Evolutionary conservation across 352 stramenopile genomes (phyloP).

Genomic region (Phytophthora pini): DNA sequence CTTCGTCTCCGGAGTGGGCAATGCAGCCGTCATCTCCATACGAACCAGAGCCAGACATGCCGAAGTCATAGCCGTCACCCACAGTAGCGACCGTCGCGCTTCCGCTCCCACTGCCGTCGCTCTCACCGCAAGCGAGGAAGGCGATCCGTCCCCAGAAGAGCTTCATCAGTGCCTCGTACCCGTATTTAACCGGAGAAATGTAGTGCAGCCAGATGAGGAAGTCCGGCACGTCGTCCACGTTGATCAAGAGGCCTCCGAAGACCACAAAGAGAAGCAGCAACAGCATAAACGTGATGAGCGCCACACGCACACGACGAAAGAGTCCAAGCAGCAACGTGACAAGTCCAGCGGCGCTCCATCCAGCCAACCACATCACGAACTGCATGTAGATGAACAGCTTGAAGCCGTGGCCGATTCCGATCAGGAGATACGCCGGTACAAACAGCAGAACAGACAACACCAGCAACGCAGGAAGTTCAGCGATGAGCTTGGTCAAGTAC

Average conservation of each 20-base stretch:
- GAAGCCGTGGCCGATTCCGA: slow-evolving; percentile 48
- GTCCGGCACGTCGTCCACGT: slow-evolving; percentile 52
- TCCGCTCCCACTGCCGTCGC: slow-evolving; percentile 24
- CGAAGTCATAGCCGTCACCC: slow-evolving; percentile 29
- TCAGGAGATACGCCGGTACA: slow-evolving; percentile 48
- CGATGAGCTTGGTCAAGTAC: slow-evolving; percentile 46
- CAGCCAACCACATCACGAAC: slow-evolving; percentile 47
- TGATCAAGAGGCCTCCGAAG: slow-evolving; percentile 54
- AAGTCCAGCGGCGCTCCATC: slow-evolving; percentile 41
- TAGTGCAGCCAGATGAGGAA: slow-evolving; percentile 70
- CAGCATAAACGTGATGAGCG: slow-evolving; percentile 36
- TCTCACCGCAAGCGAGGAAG: slow-evolving; percentile 29
- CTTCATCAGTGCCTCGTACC: slow-evolving; percentile 51
- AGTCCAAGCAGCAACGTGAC: slow-evolving; percentile 43
- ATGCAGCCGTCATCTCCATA: slow-evolving; percentile 37
- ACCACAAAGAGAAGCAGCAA: slow-evolving; percentile 49
- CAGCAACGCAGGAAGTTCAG: slow-evolving; percentile 43
- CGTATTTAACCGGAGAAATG: slow-evolving; percentile 56
- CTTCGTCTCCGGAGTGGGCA: slow-evolving; percentile 46
- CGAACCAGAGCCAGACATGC: slow-evolving; percentile 26
- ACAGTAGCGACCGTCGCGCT: slow-evolving; percentile 26
- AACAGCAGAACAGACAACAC: slow-evolving; percentile 53
- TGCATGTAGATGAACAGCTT: slow-evolving; percentile 62
- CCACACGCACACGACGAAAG: slow-evolving; percentile 39
- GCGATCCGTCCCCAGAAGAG: slow-evolving; percentile 43